phyloP scores from a whole-genome alignment of 345 rosid genomes.

The Syzygium grande region DNA sequence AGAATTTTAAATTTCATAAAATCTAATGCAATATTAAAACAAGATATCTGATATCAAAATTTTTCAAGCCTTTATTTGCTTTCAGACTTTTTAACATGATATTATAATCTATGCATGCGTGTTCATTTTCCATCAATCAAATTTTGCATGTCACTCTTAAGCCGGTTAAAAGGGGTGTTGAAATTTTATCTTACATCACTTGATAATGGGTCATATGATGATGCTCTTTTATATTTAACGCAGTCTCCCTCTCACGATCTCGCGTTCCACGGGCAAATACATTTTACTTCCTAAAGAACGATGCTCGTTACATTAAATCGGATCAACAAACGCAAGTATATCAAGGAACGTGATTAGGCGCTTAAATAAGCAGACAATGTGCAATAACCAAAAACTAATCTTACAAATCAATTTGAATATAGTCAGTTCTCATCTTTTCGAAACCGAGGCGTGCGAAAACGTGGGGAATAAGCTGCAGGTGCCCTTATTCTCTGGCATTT shows the following conservation, averaged over 20 bases:
- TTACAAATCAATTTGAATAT: background rate
- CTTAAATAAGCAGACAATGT: background rate
- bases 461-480: background rate
- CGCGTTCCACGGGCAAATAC: background rate
- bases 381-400: background rate
- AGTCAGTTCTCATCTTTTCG: background rate
- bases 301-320: background rate
- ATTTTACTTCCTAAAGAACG: background rate
- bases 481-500: background rate
- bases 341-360: background rate
- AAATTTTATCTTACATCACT: rapidly evolving
- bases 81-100: rapidly evolving
- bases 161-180: rapidly evolving
- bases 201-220: background rate
- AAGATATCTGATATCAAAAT: rapidly evolving
- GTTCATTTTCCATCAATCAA: background rate
- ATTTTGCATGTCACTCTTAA: background rate
- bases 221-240: background rate
- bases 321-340: background rate
- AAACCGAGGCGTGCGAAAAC: background rate
- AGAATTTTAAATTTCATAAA: too few relatives aligned
- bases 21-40: rapidly evolving
- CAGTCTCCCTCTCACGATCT: background rate
- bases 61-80: rapidly evolving
- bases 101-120: too few relatives aligned